Percentiles rank a stretch among this genome's conserved stretches.
These are phyloP conservation scores for Cyclaneusma minus DNA, from an alignment of 2,329 filamentous ascomycete genomes.

Conservation along the genomic window DNA sequence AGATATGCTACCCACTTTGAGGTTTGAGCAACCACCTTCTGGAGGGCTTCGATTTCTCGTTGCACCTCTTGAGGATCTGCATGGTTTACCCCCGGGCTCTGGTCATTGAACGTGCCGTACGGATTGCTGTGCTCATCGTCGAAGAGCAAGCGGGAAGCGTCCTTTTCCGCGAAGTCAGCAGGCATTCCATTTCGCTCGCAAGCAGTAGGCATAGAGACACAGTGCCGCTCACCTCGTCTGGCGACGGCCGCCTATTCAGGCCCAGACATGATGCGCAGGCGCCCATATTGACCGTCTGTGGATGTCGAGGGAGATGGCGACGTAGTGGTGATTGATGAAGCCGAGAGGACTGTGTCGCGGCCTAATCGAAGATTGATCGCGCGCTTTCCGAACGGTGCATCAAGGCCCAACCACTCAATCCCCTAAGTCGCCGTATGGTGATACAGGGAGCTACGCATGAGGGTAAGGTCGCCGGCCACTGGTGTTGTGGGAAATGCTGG, in stretches of 20 bases:
- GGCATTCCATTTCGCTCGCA: not conserved
- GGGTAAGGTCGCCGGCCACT: no score
- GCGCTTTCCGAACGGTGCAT: no score
- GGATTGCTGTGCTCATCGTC: conserved; percentile 42
- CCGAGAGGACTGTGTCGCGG: no score
- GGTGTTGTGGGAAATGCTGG: no score
- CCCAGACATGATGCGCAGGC: conserved; percentile 1
- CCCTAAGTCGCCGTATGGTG: no score
- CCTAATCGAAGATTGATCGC: no score
- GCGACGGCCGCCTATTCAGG: not conserved
- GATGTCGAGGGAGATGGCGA: no score
- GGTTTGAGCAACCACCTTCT: conserved; percentile 46
- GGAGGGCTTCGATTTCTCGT: conserved; percentile 47
- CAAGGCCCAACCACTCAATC: no score
- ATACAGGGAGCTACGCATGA: no score
- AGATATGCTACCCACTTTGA: conserved; percentile 34
- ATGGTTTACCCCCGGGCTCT: conserved; percentile 31
- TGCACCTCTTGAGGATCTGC: conserved; percentile 46
- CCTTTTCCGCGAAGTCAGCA: conserved; percentile 29
- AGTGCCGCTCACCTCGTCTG: not conserved
- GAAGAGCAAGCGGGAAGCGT: conserved; percentile 42
- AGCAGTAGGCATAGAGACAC: no score
- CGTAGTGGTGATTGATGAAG: no score
- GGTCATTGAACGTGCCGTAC: conserved; percentile 48
- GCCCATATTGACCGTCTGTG: no score